These are phyloP conservation scores for Peniophora sp. DNA, from an alignment of 1,284 basidiomycete genomes.

Conservation along the genomic window DNA sequence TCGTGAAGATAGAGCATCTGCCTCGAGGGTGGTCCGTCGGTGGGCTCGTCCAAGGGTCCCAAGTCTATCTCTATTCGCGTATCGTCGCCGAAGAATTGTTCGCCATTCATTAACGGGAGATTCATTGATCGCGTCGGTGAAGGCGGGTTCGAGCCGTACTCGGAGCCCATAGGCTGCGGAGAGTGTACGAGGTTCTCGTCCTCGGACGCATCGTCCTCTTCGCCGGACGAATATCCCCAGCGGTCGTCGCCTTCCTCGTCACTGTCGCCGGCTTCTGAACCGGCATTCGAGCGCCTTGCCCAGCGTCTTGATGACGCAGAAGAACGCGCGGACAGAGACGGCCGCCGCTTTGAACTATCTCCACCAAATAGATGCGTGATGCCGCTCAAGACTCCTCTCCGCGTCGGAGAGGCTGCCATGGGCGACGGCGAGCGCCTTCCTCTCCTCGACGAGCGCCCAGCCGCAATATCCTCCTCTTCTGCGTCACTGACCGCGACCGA, in stretches of 20 bases:
- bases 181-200: constrained; percentile 21
- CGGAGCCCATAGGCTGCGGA: constrained; percentile 34
- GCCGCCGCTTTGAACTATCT: constrained; percentile 32
- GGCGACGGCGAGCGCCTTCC: constrained; percentile 27
- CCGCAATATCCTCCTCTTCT: constrained; percentile 15
- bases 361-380: constrained; percentile 59
- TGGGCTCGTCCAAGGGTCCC: constrained; percentile 51
- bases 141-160: constrained; percentile 62
- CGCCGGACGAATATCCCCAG: constrained; percentile 77
- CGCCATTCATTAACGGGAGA: constrained; percentile 61
- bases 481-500: constrained; percentile 15
- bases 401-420: constrained; percentile 17
- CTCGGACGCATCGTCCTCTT: constrained; percentile 37
- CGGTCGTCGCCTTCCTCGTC: constrained; percentile 55
- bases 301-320: constrained; percentile 47
- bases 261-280: constrained; percentile 47
- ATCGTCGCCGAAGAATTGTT: constrained; percentile 76
- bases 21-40: constrained; percentile 63
- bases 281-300: constrained; percentile 45
- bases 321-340: constrained; percentile 50
- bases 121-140: constrained; percentile 30
- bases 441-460: constrained; percentile 10
- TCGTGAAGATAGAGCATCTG: constrained; percentile 88
- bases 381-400: constrained; percentile 56
- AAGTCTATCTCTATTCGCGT: constrained; percentile 71